Evolutionary conservation across 2,329 filamentous ascomycete species (phyloP).

Genomic region (Xylariales sp.): DNA sequence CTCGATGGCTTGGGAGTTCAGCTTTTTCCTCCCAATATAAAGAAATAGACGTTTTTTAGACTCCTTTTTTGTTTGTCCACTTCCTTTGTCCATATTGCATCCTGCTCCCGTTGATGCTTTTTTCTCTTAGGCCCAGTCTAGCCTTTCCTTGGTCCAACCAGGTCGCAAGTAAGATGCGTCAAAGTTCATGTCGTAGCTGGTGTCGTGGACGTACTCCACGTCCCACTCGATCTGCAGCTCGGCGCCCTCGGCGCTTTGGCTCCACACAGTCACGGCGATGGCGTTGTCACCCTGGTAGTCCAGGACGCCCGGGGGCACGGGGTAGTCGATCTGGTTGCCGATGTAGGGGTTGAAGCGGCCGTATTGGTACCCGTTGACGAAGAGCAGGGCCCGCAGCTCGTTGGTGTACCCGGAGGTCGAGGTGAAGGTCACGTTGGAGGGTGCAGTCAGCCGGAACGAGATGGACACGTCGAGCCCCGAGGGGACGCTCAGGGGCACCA

Average conservation of each 20-base stretch:
- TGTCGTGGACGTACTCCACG: conserved; percentile 49
- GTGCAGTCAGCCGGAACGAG: conserved; percentile 47
- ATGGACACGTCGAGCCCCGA: conserved; percentile 50
- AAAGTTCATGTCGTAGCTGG: conserved; percentile 46
- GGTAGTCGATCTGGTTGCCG: conserved; percentile 56
- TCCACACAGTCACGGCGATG: conserved; percentile 55
- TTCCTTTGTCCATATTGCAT: no score
- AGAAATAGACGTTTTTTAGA: no score
- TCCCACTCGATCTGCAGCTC: conserved; percentile 45
- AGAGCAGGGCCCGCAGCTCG: conserved; percentile 46
- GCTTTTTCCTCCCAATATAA: no score
- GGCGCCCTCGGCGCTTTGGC: conserved; percentile 48
- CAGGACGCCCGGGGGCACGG: conserved; percentile 54
- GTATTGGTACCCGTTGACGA: conserved; percentile 64
- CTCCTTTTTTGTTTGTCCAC: no score
- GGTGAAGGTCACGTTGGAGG: conserved; percentile 33
- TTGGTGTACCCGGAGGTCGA: conserved; percentile 26
- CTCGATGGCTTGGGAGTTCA: no score
- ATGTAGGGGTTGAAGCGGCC: conserved; percentile 56
- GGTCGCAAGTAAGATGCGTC: conserved; percentile 44
- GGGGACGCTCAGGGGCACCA: conserved; percentile 45
- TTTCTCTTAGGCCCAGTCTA: conserved; percentile 32
- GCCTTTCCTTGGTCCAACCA: conserved; percentile 37
- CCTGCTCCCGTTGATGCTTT: no score
- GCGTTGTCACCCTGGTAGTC: conserved; percentile 56